Evolutionary conservation across 805 yeast genomes (phyloP).

Genomic region (Metschnikowia chrysomelidarum): DNA sequence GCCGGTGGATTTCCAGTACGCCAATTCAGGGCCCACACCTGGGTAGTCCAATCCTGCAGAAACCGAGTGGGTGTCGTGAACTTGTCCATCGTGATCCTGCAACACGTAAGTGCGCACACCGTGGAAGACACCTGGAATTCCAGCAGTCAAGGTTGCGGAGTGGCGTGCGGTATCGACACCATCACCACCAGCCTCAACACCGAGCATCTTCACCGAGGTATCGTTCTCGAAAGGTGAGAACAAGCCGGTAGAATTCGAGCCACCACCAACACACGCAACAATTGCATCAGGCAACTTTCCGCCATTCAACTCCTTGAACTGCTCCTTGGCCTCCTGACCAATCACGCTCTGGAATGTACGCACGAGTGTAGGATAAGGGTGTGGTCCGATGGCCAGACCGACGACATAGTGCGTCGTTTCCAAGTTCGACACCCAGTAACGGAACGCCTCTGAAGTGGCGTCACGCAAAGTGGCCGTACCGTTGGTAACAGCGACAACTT

Average conservation of each 20-base stretch:
- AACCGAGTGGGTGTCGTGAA: conserved; percentile 95
- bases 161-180: conserved; percentile 88
- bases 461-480: conserved; percentile 97
- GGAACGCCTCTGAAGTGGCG: conserved; percentile 96
- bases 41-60: conserved; percentile 99
- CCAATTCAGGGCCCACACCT: conserved; percentile 98
- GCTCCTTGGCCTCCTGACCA: conserved; percentile 92
- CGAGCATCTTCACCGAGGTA: conserved; percentile 70
- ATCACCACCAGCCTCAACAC: conserved; percentile 99
- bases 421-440: conserved; percentile 90
- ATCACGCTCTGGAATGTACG: conserved; percentile 98
- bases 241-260: conserved; percentile 95
- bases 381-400: conserved; percentile 99
- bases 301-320: conserved; percentile 72
- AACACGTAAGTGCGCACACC: conserved; percentile 94
- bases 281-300: conserved; percentile 90
- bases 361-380: conserved; percentile 97
- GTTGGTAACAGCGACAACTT: conserved; percentile 86
- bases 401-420: conserved; percentile 89
- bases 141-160: conserved; percentile 94
- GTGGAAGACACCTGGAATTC: conserved; percentile 96
- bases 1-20: conserved; percentile 91
- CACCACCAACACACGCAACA: conserved; percentile 99
- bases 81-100: conserved; percentile 92
- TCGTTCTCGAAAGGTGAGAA: conserved; percentile 92